These are phyloP conservation scores for Cavenderia fasciculata DNA, from an alignment of 78 protist genomes.

Conservation along the genomic window DNA sequence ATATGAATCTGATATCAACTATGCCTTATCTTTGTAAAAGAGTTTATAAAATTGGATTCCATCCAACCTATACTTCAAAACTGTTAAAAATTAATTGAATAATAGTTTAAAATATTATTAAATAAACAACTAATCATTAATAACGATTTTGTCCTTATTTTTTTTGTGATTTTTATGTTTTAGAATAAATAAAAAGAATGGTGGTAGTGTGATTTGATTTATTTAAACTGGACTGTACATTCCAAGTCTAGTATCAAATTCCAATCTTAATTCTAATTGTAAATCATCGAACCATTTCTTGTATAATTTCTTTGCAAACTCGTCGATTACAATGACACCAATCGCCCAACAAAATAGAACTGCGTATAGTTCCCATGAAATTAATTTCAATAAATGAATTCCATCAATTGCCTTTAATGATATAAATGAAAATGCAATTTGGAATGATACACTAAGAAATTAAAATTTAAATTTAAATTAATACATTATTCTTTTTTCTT, in stretches of 20 bases:
- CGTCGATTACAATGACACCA: slow-evolving; percentile 46
- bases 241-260: slow-evolving; percentile 77
- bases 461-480: not conserved
- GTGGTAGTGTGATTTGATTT: too few species aligned
- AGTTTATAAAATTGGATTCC: too few species aligned
- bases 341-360: slow-evolving; percentile 76
- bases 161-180: too few species aligned
- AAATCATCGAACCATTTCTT: slow-evolving; percentile 73
- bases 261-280: slow-evolving; percentile 68
- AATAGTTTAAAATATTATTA: too few species aligned
- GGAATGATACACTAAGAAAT: slow-evolving; percentile 12
- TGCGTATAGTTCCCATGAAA: slow-evolving; percentile 34
- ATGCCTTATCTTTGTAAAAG: too few species aligned
- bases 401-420: slow-evolving; percentile 56
- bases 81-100: too few species aligned
- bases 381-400: slow-evolving; percentile 11
- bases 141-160: too few species aligned
- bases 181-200: too few species aligned
- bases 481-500: not conserved
- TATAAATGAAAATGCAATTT: slow-evolving; percentile 43
- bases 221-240: slow-evolving; percentile 61
- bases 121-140: too few species aligned
- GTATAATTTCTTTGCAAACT: slow-evolving; percentile 49
- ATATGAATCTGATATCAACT: too few species aligned
- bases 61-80: too few species aligned